Base-by-base conservation (phyloP, 345 rosid species). In the Combretum micranthum region DNA sequence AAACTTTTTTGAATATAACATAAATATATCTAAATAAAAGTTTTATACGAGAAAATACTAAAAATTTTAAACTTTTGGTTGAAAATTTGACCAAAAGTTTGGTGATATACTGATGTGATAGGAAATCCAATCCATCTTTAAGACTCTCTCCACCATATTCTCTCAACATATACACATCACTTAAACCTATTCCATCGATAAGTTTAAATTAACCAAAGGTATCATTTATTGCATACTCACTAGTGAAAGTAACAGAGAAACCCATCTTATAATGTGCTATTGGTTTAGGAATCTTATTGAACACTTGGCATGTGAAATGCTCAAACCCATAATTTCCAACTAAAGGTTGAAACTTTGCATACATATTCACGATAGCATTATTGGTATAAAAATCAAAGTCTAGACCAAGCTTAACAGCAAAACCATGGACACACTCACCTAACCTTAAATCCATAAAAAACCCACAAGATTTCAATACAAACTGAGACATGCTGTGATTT, bases 341-440 rank as follows among this genome's bases (percentile, higher is more conserved):
- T n/a, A n/a, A n/a, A n/a, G n/a, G n/a, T n/a, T 63, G 79, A 67
- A 82, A 72, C 64, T 83, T 87, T 1, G 84, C 84, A 7, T 90
- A 87, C 96, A 90, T 85, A 71, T 80, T 90, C 87, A 90, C 70
- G 9, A 90, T 77, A 15, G 97, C 94, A 80, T 90, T 90, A 10
- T 84, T 76, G 2, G 84, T 83, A 51, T 75, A 83, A 77, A 90
- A 63, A 72, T 87, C 89, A 43, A 64, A 66, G 50, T 73, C 84
- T 71, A 80, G 32, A 11, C 94, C 96, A 26, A 77, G 68, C 64
- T 81, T 83, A 58, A 90, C 44, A 44, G 79, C 48, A 69, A 71
- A 85, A 6, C 80, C 97, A 77, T 90, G 96, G 26, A 90, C 69
- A 16, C 89, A 76, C 76, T 85, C 86, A 26, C 96, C 91, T 57